Evolutionary conservation across 2,329 filamentous ascomycete species (phyloP).

Genomic region (Aspergillus sp.): DNA sequence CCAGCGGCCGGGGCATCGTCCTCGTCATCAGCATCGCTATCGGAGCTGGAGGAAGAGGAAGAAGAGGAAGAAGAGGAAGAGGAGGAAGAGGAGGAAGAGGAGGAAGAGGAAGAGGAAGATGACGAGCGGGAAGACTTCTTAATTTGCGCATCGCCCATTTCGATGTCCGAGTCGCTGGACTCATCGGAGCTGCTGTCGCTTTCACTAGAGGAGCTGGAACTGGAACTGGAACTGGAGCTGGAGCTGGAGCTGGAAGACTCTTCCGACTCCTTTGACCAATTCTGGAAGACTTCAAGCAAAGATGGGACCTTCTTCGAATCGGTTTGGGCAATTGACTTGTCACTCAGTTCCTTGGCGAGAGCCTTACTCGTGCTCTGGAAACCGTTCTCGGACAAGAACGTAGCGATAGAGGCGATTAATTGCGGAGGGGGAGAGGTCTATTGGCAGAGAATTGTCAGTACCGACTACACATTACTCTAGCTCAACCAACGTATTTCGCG

Average conservation of each 20-base stretch:
- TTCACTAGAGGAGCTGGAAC: constrained; percentile 13
- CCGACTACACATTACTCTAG: not conserved
- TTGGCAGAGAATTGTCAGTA: constrained; percentile 2
- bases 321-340: constrained; percentile 17
- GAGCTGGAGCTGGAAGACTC: constrained; percentile 11
- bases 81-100: constrained; percentile 26
- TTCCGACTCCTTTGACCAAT: constrained; percentile 17
- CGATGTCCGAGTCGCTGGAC: constrained; percentile 36
- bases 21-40: constrained; percentile 48
- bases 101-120: constrained; percentile 26
- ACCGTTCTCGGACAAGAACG: constrained; percentile 61
- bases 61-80: constrained; percentile 25
- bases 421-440: constrained; percentile 47
- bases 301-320: constrained; percentile 28
- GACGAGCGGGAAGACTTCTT: constrained; percentile 25
- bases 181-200: constrained; percentile 28
- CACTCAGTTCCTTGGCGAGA: constrained; percentile 55
- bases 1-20: constrained; percentile 34
- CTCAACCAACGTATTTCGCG: not conserved
- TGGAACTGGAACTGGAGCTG: too few relatives aligned
- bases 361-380: constrained; percentile 56
- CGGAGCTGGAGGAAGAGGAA: constrained; percentile 34
- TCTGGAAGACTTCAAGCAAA: constrained; percentile 35
- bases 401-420: constrained; percentile 60
- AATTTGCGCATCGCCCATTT: constrained; percentile 34